These are phyloP conservation scores for Cicer pinnatifidum DNA, from an alignment of 306 rosid species.

Conservation along the genomic window DNA sequence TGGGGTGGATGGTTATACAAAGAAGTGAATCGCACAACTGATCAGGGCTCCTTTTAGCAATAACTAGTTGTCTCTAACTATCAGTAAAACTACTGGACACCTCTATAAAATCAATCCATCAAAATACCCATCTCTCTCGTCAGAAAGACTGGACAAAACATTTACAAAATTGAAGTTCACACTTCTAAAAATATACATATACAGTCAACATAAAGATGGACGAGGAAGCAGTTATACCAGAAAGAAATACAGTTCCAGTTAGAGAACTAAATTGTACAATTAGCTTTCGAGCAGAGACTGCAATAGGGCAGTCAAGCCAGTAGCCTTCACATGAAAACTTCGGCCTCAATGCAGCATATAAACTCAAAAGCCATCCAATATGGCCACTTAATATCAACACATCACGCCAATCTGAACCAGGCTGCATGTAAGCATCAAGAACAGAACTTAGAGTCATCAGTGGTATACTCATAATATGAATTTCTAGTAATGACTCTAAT, in stretches of 20 bases:
- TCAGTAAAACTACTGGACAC: conserved; percentile 26
- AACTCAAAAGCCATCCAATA: conserved; percentile 85
- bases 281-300: conserved; percentile 85
- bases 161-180: conserved; percentile 36
- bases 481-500: conserved; percentile 35
- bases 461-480: conserved; percentile 28
- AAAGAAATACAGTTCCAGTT: conserved; percentile 78
- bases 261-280: conserved; percentile 87
- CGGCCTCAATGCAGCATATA: conserved; percentile 78
- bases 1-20: conserved; percentile 22
- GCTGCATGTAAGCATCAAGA: conserved; percentile 67
- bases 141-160: conserved; percentile 35
- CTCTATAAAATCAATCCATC: conserved; percentile 20
- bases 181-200: conserved; percentile 32
- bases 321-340: conserved; percentile 80
- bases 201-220: conserved; percentile 29
- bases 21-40: conserved; percentile 24
- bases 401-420: conserved; percentile 88
- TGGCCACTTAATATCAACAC: conserved; percentile 77
- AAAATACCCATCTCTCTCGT: conserved; percentile 21
- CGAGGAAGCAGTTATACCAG: conserved; percentile 62
- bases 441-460: conserved; percentile 36
- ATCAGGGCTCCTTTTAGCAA: conserved; percentile 31
- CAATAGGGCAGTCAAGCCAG: conserved; percentile 94
- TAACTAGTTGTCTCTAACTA: conserved; percentile 24